Base-by-base conservation (phyloP, 306 rosid species). In the Rosa rugosa region DNA sequence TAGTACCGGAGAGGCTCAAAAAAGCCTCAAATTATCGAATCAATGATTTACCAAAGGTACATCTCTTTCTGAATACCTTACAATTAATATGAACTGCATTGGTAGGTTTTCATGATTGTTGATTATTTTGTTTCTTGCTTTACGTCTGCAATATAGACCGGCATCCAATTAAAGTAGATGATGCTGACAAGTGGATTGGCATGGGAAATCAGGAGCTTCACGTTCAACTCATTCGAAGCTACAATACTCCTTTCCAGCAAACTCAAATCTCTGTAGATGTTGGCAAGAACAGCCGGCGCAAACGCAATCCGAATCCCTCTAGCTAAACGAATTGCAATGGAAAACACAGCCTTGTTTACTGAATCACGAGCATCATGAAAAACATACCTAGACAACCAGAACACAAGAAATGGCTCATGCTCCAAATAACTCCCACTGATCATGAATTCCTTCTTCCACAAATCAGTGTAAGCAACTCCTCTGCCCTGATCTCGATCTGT, bases 391-490 rank as follows among this genome's bases (percentile, higher is more conserved):
- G 91, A 85, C 46, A 91, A 78, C 96, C 93, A 91, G 22, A 83
- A 36, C 18, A 67, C 79, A 23, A 90, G 84, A 63, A 91, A 89
- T 1, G 89, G 90, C 79, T 89, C 90, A 16, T 89, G 93, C 83
- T 89, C 93, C 45, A 91, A 13, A 5, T 89, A 88, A 1, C 69
- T 81, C 16, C 83, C 85, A 49, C 80, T 81, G 4, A 78, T 22
- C 34, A 73, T 41, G 22, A 89, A 84, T n/a, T 46, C 5, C 62
- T 57, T 60, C 31, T 80, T 56, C 92, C 92, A 88, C 8, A 5
- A 23, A 0, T 34, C 5, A 5, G 50, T 8, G 0, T 0, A 1
- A 63, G 85, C 69, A 44, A 18, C 62, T 0, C 12, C 9, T 3
- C 9, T 1, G 17, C 0, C 12, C 65, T 23, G 9, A 22, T 22